A percentile compares a stretch with the other conserved stretches of the same genome.
Conservation (phyloP, 345 rosid genomes). For the Melaleuca alternifolia region DNA sequence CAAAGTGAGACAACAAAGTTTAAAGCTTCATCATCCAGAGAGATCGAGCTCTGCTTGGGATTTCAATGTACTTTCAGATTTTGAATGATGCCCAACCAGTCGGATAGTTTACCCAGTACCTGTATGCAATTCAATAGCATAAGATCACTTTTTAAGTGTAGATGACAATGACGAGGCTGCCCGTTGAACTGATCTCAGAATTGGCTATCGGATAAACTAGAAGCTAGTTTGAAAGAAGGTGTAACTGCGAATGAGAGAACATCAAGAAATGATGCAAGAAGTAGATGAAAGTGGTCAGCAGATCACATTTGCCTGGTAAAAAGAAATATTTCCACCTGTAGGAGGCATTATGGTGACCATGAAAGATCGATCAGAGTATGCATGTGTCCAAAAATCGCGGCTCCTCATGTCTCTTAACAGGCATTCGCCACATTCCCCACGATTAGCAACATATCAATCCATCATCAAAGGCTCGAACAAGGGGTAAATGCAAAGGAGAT, state of each 20-base stretch:
- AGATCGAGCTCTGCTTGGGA: neutral
- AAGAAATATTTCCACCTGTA: neutral
- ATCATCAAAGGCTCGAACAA: neutral
- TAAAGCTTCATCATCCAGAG: neutral
- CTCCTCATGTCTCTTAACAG: neutral
- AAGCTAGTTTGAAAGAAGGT: neutral
- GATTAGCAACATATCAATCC: neutral
- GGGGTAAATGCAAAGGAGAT: neutral
- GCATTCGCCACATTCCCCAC: neutral
- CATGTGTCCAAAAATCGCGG: fast-evolving
- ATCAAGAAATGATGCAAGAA: neutral
- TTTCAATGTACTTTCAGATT: neutral
- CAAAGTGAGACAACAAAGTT: neutral
- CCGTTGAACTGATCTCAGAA: neutral
- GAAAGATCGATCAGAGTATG: neutral
- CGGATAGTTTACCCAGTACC: slow-evolving; percentile 36
- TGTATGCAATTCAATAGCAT: neutral
- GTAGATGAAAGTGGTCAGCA: neutral
- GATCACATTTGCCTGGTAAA: neutral
- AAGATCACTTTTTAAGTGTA: neutral
- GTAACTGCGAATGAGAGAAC: neutral
- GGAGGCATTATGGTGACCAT: neutral
- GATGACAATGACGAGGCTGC: neutral
- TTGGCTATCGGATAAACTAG: neutral
- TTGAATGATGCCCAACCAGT: slow-evolving; percentile 17